Conservation (phyloP, 2,329 filamentous ascomycete species). For the Epichloe gansuensis region DNA sequence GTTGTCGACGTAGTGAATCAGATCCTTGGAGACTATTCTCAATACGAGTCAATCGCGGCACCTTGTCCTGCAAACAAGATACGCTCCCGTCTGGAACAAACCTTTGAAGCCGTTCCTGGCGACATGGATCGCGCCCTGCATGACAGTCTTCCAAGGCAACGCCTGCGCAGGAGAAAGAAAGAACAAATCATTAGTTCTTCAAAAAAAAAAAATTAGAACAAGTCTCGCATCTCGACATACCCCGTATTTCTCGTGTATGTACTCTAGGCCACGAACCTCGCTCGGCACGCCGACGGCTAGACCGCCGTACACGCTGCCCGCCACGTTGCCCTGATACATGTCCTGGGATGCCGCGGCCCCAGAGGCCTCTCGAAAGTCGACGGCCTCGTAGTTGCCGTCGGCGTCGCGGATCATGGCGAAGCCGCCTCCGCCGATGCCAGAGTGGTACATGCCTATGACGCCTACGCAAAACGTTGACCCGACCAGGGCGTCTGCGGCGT, state of each 20-base stretch:
- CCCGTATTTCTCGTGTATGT: constrained; percentile 63
- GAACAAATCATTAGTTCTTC: background rate
- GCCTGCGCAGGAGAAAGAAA: constrained; percentile 16
- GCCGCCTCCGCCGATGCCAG: constrained; percentile 78
- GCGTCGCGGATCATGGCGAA: constrained; percentile 70
- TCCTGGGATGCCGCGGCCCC: constrained; percentile 68
- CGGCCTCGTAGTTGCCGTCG: constrained; percentile 66
- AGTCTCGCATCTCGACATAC: constrained; percentile 17
- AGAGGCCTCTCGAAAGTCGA: constrained; percentile 84
- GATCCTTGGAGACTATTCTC: constrained; percentile 50
- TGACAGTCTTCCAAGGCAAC: constrained; percentile 57
- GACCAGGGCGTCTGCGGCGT: constrained; percentile 65
- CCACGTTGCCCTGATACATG: constrained; percentile 67
- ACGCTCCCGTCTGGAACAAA: constrained; percentile 11
- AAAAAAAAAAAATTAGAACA: background rate
- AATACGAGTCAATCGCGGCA: background rate
- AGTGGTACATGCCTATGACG: constrained; percentile 64
- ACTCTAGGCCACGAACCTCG: constrained; percentile 65
- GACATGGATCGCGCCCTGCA: constrained; percentile 60
- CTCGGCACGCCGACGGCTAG: constrained; percentile 60
- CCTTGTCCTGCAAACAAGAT: background rate
- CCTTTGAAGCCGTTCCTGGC: constrained; percentile 59
- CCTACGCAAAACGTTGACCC: constrained; percentile 65
- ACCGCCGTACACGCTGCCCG: constrained; percentile 57
- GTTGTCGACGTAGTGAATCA: constrained; percentile 57